Conservation (phyloP, 2,329 filamentous ascomycete genomes). For the Pseudogymnoascus sp. region DNA sequence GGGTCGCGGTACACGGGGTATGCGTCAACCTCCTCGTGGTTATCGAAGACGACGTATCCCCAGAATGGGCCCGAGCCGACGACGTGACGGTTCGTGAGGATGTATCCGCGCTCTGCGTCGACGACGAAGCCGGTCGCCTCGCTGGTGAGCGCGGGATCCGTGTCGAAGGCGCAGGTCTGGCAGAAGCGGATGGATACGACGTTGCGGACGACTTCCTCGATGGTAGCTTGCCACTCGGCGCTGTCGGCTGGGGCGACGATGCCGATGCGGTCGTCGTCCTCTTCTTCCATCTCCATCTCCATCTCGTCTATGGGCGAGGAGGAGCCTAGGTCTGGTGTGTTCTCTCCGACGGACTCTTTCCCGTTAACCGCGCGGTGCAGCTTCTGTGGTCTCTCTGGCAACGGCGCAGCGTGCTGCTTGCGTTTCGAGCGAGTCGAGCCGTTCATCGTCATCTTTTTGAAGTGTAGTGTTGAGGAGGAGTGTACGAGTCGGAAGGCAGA, state of each 20-base stretch:
- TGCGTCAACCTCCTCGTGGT: constrained; percentile 94
- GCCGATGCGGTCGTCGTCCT: constrained; percentile 30
- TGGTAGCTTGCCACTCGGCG: constrained; percentile 89
- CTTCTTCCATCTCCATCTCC: constrained; percentile 23
- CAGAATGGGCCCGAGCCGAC: constrained; percentile 94
- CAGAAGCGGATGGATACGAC: constrained; percentile 99
- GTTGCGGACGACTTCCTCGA: constrained; percentile 86
- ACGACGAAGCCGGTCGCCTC: constrained; percentile 98
- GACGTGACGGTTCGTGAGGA: constrained; percentile 84
- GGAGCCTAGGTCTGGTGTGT: constrained; percentile 24
- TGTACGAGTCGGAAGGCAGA: constrained; percentile 12
- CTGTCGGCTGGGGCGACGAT: constrained; percentile 49
- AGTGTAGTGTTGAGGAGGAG: background rate
- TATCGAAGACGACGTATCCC: constrained; percentile 97
- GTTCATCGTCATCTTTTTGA: constrained; percentile 20
- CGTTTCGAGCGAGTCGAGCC: constrained; percentile 24
- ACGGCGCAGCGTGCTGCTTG: constrained; percentile 24
- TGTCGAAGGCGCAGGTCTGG: constrained; percentile 95
- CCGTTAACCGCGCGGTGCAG: constrained; percentile 26
- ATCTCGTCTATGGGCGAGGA: constrained; percentile 2
- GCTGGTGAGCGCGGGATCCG: constrained; percentile 85
- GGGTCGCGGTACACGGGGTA: constrained; percentile 96
- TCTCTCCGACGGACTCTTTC: constrained; percentile 27
- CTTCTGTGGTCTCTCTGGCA: constrained; percentile 26
- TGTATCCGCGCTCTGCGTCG: constrained; percentile 81